A percentile compares a stretch with the other conserved stretches of the same genome.
These are phyloP conservation scores for Cercis canadensis DNA, from an alignment of 306 rosid species.

Conservation along the genomic window DNA sequence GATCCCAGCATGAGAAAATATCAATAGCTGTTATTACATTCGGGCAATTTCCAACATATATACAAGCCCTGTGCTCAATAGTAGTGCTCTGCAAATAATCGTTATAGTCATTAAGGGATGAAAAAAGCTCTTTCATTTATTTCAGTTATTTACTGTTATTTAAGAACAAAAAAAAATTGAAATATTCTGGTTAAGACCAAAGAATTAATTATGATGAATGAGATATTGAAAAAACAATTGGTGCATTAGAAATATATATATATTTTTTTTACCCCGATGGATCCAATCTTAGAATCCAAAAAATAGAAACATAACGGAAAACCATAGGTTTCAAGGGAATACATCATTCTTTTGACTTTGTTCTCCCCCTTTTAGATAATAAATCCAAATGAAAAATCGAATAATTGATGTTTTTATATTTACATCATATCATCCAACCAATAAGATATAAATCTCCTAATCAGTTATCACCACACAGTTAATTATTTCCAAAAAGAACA, in stretches of 20 bases:
- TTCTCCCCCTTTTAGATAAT: background rate
- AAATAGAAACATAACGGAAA: background rate
- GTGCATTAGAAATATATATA: no score
- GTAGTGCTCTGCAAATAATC: no score
- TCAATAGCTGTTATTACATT: no score
- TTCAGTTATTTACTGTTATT: background rate
- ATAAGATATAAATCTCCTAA: slow-evolving; percentile 8
- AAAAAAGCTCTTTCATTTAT: background rate
- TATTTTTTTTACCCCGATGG: no score
- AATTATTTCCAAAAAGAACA: slow-evolving; percentile 26
- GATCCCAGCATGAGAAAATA: no score
- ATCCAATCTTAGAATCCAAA: background rate
- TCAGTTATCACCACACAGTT: slow-evolving; percentile 23
- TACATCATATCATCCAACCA: slow-evolving; percentile 1
- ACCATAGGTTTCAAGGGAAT: background rate
- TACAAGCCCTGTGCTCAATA: no score
- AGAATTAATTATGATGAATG: background rate
- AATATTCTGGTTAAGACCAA: background rate
- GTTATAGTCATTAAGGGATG: no score
- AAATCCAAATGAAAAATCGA: slow-evolving; percentile 7
- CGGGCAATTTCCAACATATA: no score
- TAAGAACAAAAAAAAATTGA: background rate
- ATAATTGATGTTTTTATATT: background rate
- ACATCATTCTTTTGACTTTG: background rate
- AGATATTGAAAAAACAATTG: background rate